These are phyloP conservation scores for Quercus glauca DNA, from an alignment of 306 rosid genomes.

Conservation along the genomic window DNA sequence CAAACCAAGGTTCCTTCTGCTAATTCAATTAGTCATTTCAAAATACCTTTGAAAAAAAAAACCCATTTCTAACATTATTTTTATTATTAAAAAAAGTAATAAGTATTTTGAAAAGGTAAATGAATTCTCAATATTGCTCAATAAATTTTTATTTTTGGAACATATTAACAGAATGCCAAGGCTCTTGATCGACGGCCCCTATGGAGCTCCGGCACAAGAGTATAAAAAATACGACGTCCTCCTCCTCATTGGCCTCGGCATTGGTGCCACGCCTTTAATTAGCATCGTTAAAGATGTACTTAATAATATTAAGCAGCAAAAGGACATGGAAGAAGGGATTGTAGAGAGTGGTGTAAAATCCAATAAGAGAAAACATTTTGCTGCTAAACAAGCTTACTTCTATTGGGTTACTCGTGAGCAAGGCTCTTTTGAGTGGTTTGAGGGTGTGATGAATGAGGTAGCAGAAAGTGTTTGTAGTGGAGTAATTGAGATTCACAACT, in stretches of 20 bases:
- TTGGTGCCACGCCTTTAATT: constrained; percentile 81
- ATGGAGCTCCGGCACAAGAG: constrained; percentile 96
- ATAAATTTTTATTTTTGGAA: neutral
- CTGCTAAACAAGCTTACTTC: constrained; percentile 71
- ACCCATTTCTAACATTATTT: too few species aligned
- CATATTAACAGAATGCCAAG: constrained; percentile 63
- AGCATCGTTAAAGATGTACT: constrained; percentile 84
- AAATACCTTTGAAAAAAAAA: too few species aligned
- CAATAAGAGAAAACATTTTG: constrained; percentile 54
- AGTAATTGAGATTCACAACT: constrained; percentile 73
- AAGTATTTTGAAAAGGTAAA: too few species aligned
- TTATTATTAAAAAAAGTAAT: too few species aligned
- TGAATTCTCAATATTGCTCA: too few species aligned
- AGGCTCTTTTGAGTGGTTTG: constrained; percentile 90
- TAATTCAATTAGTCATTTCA: too few species aligned
- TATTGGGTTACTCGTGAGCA: constrained; percentile 95
- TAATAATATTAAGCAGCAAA: constrained; percentile 63
- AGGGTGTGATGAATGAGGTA: constrained; percentile 82
- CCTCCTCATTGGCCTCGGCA: constrained; percentile 81
- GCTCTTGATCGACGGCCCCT: constrained; percentile 73
- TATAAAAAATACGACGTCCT: constrained; percentile 81
- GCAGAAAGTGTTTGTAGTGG: constrained; percentile 63
- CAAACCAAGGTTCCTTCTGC: constrained; percentile 45
- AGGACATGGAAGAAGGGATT: constrained; percentile 49
- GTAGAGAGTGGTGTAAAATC: constrained; percentile 29